Evolutionary conservation across 768 basidiomycete species (phyloP).

Genomic region (Pholiota conissans): DNA sequence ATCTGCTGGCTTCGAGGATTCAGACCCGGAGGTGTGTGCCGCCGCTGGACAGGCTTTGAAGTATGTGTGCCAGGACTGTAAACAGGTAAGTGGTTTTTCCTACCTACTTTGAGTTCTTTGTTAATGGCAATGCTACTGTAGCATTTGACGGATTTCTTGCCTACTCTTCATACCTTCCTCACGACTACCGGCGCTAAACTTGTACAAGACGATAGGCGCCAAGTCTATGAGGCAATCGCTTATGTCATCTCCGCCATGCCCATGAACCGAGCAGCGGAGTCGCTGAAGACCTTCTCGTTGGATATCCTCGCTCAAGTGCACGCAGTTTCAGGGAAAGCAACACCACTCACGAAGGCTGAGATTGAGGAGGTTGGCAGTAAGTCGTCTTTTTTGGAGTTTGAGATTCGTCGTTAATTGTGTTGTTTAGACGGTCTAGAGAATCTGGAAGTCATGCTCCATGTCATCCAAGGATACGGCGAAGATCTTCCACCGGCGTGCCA

Average conservation of each 20-base stretch:
- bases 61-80: slow-evolving; percentile 96
- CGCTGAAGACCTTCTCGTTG: slow-evolving; percentile 81
- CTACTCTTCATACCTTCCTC: slow-evolving; percentile 89
- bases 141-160: slow-evolving; percentile 91
- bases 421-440: slow-evolving; percentile 82
- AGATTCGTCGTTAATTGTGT: not conserved
- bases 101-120: not conserved
- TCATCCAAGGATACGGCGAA: slow-evolving; percentile 81
- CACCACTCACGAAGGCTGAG: slow-evolving; percentile 66
- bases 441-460: slow-evolving; percentile 86
- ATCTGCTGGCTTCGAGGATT: slow-evolving; percentile 85
- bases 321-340: slow-evolving; percentile 51
- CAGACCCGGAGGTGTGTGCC: slow-evolving; percentile 80
- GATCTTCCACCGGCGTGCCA: slow-evolving; percentile 80
- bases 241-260: slow-evolving; percentile 95
- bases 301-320: slow-evolving; percentile 84
- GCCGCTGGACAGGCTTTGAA: slow-evolving; percentile 96
- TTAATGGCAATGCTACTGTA: slow-evolving; percentile 27
- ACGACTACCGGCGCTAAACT: slow-evolving; percentile 77
- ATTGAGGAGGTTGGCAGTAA: slow-evolving; percentile 66
- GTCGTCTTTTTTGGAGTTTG: slow-evolving; percentile 25
- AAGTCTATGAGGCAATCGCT: slow-evolving; percentile 95
- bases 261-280: slow-evolving; percentile 82
- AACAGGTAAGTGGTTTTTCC: slow-evolving; percentile 50
- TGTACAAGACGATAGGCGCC: slow-evolving; percentile 81